Conservation (phyloP, 371 early-diverging fungal genomes). For the Fennellomyces sp. region DNA sequence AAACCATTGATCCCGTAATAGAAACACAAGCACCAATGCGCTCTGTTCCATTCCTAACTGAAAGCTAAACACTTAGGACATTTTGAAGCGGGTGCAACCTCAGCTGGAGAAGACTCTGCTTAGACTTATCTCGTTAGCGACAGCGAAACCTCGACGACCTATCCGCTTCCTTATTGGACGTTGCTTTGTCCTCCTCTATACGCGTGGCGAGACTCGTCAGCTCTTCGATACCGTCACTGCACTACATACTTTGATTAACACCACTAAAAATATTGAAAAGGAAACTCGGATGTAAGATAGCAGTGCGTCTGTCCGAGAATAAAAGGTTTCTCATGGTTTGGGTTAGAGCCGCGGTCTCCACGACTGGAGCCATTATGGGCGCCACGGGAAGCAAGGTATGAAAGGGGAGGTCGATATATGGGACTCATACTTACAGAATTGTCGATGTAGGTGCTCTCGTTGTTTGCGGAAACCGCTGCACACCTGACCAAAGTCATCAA, state of each 20-base stretch:
- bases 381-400: constrained; percentile 65
- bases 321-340: not conserved
- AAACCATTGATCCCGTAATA: constrained; percentile 55
- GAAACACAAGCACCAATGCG: too few species aligned
- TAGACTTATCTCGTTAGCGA: constrained; percentile 60
- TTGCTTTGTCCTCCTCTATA: constrained; percentile 72
- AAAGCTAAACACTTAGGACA: constrained; percentile 46
- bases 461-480: constrained; percentile 79
- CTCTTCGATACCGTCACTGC: constrained; percentile 80
- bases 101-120: constrained; percentile 72
- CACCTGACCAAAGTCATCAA: constrained; percentile 69
- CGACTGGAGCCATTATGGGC: constrained; percentile 75
- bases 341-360: constrained; percentile 74
- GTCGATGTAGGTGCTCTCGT: constrained; percentile 58
- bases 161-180: constrained; percentile 79
- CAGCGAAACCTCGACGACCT: constrained; percentile 77
- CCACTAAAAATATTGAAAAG: constrained; percentile 71
- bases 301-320: not conserved
- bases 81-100: constrained; percentile 65
- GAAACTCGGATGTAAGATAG: constrained; percentile 57
- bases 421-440: not conserved
- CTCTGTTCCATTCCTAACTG: not conserved
- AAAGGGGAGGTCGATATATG: not conserved
- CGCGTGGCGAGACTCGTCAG: constrained; percentile 71
- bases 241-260: constrained; percentile 63